Base-by-base conservation (phyloP, 2,329 filamentous ascomycete species). In the Beauveria brongniartii region DNA sequence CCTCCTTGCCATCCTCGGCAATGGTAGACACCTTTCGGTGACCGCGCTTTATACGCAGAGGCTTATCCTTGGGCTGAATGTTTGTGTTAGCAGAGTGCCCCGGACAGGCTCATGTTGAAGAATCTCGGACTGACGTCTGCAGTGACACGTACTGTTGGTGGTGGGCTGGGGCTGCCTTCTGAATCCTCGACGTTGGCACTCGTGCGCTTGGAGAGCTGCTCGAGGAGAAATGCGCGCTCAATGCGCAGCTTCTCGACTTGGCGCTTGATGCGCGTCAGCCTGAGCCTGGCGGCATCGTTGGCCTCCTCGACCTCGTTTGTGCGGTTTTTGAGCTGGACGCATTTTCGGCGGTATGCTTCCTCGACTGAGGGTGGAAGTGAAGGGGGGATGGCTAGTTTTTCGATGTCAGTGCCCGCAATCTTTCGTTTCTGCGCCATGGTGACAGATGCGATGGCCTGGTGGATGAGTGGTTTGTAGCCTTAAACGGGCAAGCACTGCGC, bases 281-380 rank as follows among this genome's bases (percentile, higher is more conserved):
- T 89, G 58, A 91, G 79, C 59, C 91, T 85, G 52, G 91, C 88
- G 61, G 89, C 84, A 68, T 96, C 92, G 73, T 97, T 97, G 70
- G 91, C 88, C 63, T 91, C 87, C 73, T 97, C 92, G 68, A 97
- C 91, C 73, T 97, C 92, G 72, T 87, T 89, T 65, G 94, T 90
- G 63, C 94, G 89, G 68, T 91, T 89, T 77, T 95, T 95, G 24
- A 99, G 84, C 68, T 95, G 90, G 71, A 97, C 91, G 74, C 93
- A 97, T 84, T 99, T 97, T 65, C 91, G 86, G 69, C 94, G 92
- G 76, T 97, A 99, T 55, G 93, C 92, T 72, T 93, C 89, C 75
- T 99, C 93, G 64, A 97, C 92, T 18, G 92, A 96, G 18, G 94
- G 93, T 22, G 93, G 91, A 4, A 89, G 79, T 46, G 84, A 75